Conservation (phyloP, 257 asterid genomes). For the Leonotis leonurus region DNA sequence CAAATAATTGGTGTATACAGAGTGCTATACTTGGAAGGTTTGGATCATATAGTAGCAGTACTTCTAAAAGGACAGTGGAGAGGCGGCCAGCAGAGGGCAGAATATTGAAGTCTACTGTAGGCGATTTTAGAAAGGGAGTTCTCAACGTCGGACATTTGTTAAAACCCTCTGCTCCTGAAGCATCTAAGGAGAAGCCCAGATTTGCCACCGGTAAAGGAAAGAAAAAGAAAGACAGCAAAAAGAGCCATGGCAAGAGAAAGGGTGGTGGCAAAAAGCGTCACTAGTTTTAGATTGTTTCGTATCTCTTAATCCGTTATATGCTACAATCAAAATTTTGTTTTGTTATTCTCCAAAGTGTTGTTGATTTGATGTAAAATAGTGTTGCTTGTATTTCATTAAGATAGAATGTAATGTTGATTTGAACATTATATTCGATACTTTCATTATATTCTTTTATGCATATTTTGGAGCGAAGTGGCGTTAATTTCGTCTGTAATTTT, state of each 20-base stretch:
- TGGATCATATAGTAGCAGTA: conserved; percentile 37
- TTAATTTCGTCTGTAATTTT: not conserved
- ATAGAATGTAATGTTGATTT: not conserved
- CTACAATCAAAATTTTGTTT: not conserved
- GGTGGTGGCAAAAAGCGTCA: conserved; percentile 54
- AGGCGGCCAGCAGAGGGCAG: conserved; percentile 60
- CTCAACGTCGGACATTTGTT: conserved; percentile 69
- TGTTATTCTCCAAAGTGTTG: too few species aligned
- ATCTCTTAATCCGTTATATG: not conserved
- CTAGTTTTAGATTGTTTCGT: conserved; percentile 7
- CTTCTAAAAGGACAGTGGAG: conserved; percentile 30
- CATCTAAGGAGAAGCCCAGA: conserved; percentile 14
- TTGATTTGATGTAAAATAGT: not conserved
- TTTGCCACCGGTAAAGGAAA: conserved; percentile 27
- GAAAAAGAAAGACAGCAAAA: conserved; percentile 50
- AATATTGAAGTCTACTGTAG: conserved; percentile 60
- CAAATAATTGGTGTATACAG: conserved; percentile 27
- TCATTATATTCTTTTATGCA: too few species aligned
- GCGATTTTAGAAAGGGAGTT: conserved; percentile 72
- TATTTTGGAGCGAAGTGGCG: not conserved
- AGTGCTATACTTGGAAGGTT: conserved; percentile 58
- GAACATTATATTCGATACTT: not conserved
- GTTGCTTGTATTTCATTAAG: not conserved
- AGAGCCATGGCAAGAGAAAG: conserved; percentile 43
- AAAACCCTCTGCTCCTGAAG: conserved; percentile 41